Base-by-base conservation (phyloP, 495 filamentous ascomycete species). In the Neurospora africana region DNA sequence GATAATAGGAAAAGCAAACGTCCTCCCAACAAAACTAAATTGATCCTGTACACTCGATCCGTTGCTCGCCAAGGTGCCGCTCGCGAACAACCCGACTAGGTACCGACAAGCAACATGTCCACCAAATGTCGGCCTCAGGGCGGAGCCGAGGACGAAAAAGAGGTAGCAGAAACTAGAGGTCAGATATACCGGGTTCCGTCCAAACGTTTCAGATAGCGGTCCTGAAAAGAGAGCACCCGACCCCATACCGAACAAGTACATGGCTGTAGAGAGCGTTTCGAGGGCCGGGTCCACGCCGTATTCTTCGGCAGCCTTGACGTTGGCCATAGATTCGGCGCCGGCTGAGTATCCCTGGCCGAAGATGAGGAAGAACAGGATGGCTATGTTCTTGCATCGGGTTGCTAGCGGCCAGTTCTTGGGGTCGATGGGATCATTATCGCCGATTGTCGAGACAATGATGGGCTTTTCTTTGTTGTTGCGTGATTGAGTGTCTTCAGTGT, bases 281-380 rank as follows among this genome's bases (percentile, higher is more conserved):
- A 78, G 73, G 1, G 74, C 69, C 53, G 77, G 70, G 72, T 75
- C 76, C 36, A 81, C 80, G 17, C 76, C 68, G 30, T 80, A 78
- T 13, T 77, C 71, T 36, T 58, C 44, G 70, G 75, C 78, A 41
- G 77, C 77, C n/a, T 44, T 38, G 47, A 69, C 71, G 70, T 81
- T 80, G 41, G 75, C 79, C 75, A 77, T 78, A 17, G 79, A 81
- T n/a, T 77, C 76, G n/a, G 80, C 77, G 8, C 75, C 76, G 0
- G 75, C 77, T 13, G 76, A 74, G 75, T 75, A 82, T 5, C 69
- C 76, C 71, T 79, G 78, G 35, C 75, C 75, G 41, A 81, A 82
- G 65, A 79, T 79, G 44, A 83, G 72, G 70, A 82, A 75, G 5
- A 73, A 77, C 10, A 84, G 72, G 65, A 84, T 82, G 74, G 80